These are phyloP conservation scores for Seminavis robusta DNA, from an alignment of 108 stramenopile genomes.

Conservation along the genomic window DNA sequence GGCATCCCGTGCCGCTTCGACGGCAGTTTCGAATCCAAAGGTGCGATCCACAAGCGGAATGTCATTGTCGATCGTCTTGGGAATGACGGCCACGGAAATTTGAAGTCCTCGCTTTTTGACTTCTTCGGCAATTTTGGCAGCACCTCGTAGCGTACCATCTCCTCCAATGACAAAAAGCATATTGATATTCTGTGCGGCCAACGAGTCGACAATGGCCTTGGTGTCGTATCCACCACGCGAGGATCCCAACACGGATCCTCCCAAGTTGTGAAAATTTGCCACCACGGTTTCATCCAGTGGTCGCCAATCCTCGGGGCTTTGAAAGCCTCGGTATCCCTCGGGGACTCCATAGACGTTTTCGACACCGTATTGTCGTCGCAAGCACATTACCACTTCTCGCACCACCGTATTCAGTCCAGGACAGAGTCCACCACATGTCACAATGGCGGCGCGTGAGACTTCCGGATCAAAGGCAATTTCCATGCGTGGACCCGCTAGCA, in stretches of 20 bases:
- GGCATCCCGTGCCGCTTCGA: slow-evolving; percentile 67
- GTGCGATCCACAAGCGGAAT: slow-evolving; percentile 74
- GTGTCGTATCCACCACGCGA: slow-evolving; percentile 77
- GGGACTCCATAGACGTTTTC: slow-evolving; percentile 56
- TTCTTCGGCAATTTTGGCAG: slow-evolving; percentile 42
- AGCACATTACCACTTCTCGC: slow-evolving; percentile 58
- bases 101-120: slow-evolving; percentile 26
- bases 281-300: slow-evolving; percentile 65
- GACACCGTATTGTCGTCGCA: slow-evolving; percentile 53
- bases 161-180: slow-evolving; percentile 81
- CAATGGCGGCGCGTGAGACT: slow-evolving; percentile 90
- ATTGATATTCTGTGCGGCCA: slow-evolving; percentile 38
- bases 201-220: slow-evolving; percentile 44
- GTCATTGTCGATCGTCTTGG: slow-evolving; percentile 88
- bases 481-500: slow-evolving; percentile 65
- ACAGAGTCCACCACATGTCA: slow-evolving; percentile 58
- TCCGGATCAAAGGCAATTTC: slow-evolving; percentile 72
- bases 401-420: slow-evolving; percentile 84
- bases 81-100: slow-evolving; percentile 71
- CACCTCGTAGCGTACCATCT: slow-evolving; percentile 86
- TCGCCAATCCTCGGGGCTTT: slow-evolving; percentile 46
- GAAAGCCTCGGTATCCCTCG: slow-evolving; percentile 89
- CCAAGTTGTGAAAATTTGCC: slow-evolving; percentile 58
- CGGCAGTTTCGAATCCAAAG: slow-evolving; percentile 81
- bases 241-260: slow-evolving; percentile 73